Conservation (phyloP, 202 grass and related monocot genomes). For the Bolboschoenoplectus hybrid region DNA sequence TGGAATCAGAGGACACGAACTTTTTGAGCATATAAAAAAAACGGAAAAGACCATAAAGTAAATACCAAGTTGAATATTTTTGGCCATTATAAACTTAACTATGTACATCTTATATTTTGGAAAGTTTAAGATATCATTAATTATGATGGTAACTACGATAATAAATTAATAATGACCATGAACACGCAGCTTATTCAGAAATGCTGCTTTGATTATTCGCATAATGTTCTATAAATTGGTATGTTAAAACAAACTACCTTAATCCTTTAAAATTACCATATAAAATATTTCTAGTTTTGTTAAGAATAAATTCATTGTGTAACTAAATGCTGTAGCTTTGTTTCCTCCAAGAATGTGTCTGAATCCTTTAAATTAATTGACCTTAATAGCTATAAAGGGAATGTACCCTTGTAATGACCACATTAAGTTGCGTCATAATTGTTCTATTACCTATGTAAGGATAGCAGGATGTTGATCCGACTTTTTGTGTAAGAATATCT, state of each 20-base stretch:
- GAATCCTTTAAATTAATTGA: too few species aligned
- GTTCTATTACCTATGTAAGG: neutral
- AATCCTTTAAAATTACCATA: too few species aligned
- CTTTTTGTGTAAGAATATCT: neutral
- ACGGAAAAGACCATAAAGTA: neutral
- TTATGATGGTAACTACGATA: neutral
- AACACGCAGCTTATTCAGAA: neutral
- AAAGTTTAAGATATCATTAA: neutral
- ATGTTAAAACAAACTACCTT: neutral
- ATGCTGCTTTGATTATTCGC: neutral
- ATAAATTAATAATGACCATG: neutral
- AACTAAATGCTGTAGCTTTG: too few species aligned
- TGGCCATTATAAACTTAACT: neutral
- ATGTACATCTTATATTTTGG: neutral
- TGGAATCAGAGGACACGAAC: neutral
- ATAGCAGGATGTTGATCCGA: neutral
- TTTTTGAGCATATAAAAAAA: neutral
- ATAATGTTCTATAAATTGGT: neutral
- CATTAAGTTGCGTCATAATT: neutral
- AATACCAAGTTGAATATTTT: neutral
- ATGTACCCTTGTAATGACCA: neutral
- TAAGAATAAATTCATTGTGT: too few species aligned
- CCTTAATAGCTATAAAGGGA: too few species aligned
- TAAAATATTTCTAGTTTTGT: too few species aligned
- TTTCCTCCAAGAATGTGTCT: neutral